A percentile compares a stretch with the other conserved stretches of the same genome.
These are phyloP conservation scores for Cryphonectria carpinicola DNA, from an alignment of 2,329 filamentous ascomycete genomes.

Conservation along the genomic window DNA sequence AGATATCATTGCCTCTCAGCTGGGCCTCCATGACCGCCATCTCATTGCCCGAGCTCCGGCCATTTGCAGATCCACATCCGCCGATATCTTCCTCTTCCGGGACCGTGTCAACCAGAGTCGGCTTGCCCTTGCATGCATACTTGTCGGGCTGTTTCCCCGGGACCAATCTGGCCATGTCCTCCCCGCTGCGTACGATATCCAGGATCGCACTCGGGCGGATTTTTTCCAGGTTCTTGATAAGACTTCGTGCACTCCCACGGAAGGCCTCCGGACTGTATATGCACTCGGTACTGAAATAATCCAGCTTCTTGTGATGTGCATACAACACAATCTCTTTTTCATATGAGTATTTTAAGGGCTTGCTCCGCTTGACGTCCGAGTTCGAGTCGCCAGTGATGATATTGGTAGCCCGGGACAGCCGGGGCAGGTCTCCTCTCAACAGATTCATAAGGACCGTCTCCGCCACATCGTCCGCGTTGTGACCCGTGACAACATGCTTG, in stretches of 20 bases:
- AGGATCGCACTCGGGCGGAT: conserved; percentile 92
- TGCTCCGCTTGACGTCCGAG: conserved; percentile 93
- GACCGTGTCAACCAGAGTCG: conserved; percentile 37
- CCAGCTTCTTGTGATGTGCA: conserved; percentile 92
- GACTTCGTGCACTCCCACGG: conserved; percentile 82
- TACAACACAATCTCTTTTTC: conserved; percentile 99
- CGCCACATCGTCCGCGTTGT: conserved; percentile 96
- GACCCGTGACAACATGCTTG: conserved; percentile 92
- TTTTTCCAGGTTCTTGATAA: conserved; percentile 95
- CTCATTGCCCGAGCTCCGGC: conserved; percentile 70
- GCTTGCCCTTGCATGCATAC: conserved; percentile 52
- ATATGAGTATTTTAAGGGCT: conserved; percentile 97
- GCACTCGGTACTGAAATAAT: conserved; percentile 98
- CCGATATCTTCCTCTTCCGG: conserved; percentile 64
- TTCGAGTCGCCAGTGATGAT: conserved; percentile 79
- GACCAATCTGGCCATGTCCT: conserved; percentile 93
- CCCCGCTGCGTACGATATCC: conserved; percentile 91
- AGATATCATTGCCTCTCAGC: conserved; percentile 66
- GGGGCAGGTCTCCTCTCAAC: conserved; percentile 84
- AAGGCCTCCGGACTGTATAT: conserved; percentile 98
- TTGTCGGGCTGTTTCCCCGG: conserved; percentile 58
- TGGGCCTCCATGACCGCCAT: conserved; percentile 82
- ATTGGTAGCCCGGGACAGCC: conserved; percentile 84
- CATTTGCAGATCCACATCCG: conserved; percentile 76
- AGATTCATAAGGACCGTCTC: conserved; percentile 99